Percentiles rank a stretch among this genome's conserved stretches.
phyloP scores from a whole-genome alignment of 2,329 filamentous ascomycete species.

The Exophiala alcalophila region DNA sequence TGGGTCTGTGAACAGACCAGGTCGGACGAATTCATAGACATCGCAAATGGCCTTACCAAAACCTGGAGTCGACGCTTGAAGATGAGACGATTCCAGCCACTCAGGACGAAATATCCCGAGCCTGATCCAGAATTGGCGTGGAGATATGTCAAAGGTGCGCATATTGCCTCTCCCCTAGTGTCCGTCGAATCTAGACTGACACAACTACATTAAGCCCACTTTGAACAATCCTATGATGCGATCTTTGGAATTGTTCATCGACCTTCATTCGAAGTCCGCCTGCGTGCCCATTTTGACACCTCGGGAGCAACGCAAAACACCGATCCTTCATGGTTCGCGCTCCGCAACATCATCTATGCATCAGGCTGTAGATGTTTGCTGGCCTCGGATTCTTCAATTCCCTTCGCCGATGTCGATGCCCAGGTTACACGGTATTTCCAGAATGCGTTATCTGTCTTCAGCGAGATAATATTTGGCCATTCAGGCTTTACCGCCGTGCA shows the following conservation, averaged over 20 bases:
- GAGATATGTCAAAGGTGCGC: conserved; percentile 4
- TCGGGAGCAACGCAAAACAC: not conserved
- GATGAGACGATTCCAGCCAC: not conserved
- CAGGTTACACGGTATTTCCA: conserved; percentile 8
- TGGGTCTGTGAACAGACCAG: conserved; percentile 5
- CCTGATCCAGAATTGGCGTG: conserved; percentile 1
- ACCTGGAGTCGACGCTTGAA: conserved; percentile 7
- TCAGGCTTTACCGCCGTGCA: conserved; percentile 11
- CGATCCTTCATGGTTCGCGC: conserved; percentile 14
- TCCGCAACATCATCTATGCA: conserved; percentile 16
- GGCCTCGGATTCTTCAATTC: not conserved
- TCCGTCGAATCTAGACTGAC: too few relatives aligned
- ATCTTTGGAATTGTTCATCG: conserved; percentile 14
- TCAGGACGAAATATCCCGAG: not conserved
- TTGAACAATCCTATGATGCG: conserved; percentile 12
- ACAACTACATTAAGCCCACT: too few relatives aligned
- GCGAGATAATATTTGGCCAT: conserved; percentile 9
- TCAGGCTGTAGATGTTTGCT: conserved; percentile 9
- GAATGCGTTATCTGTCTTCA: conserved; percentile 11
- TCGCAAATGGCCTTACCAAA: conserved; percentile 1
- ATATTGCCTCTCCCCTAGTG: too few relatives aligned
- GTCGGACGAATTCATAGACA: conserved; percentile 4
- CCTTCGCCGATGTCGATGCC: conserved; percentile 3
- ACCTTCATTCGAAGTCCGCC: conserved; percentile 10
- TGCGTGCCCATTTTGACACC: conserved; percentile 8